These are phyloP conservation scores for Nicotiana sylvestris DNA, from an alignment of 257 asterid species.

Conservation along the genomic window DNA sequence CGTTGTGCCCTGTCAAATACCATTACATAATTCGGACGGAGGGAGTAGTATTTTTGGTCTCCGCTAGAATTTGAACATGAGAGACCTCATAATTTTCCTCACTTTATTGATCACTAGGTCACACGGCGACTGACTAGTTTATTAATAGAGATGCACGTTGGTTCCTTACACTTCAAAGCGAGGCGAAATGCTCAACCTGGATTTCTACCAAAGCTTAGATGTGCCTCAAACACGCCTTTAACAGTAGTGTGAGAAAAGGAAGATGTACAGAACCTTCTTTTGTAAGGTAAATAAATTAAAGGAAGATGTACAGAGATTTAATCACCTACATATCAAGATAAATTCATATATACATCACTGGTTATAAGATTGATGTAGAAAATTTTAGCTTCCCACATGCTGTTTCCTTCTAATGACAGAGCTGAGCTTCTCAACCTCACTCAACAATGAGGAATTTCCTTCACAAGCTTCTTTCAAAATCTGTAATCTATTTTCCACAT, in stretches of 20 bases:
- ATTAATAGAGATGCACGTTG: too few relatives aligned
- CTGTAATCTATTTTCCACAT: conserved; percentile 48
- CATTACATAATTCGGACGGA: too few relatives aligned
- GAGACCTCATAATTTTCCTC: too few relatives aligned
- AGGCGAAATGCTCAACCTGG: background rate
- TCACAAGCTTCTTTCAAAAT: conserved; percentile 57
- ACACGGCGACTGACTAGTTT: too few relatives aligned
- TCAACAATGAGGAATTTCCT: conserved; percentile 37
- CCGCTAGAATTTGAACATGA: too few relatives aligned
- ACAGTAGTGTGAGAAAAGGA: background rate
- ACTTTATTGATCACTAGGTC: too few relatives aligned
- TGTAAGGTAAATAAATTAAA: background rate
- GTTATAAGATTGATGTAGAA: background rate
- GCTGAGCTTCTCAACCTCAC: conserved; percentile 50
- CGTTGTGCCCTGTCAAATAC: too few relatives aligned
- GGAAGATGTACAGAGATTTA: background rate
- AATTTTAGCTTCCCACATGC: background rate
- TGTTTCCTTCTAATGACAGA: conserved; percentile 20
- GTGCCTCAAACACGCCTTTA: background rate
- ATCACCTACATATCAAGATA: background rate
- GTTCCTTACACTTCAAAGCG: background rate
- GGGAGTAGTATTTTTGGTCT: too few relatives aligned
- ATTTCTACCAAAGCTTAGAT: background rate
- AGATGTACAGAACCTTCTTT: background rate
- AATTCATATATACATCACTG: background rate